phyloP scores from a whole-genome alignment of 1,139 yeast genomes.

The Geotrichum reessii region DNA sequence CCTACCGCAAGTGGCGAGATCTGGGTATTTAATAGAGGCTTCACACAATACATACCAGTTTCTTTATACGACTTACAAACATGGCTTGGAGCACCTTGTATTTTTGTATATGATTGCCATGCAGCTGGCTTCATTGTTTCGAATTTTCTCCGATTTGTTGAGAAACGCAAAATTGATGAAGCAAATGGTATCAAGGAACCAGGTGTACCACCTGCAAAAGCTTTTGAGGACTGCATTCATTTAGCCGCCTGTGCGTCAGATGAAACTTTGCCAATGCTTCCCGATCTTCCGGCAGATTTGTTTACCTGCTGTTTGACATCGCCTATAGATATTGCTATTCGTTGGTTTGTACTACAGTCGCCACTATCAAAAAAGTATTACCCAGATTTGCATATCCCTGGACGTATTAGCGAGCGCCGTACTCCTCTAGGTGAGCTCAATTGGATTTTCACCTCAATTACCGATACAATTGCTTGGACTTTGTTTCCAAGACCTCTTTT shows the following conservation, averaged over 20 bases:
- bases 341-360: constrained; percentile 85
- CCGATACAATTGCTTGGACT: constrained; percentile 98
- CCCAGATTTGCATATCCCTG: constrained; percentile 59
- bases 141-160: constrained; percentile 85
- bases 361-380: constrained; percentile 43
- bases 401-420: constrained; percentile 82
- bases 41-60: constrained; percentile 95
- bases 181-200: constrained; percentile 35
- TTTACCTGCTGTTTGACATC: constrained; percentile 93
- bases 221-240: constrained; percentile 84
- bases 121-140: constrained; percentile 92
- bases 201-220: constrained; percentile 47
- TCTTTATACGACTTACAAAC: constrained; percentile 88
- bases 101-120: constrained; percentile 90
- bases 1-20: constrained; percentile 98
- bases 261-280: constrained; percentile 87
- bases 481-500: constrained; percentile 81
- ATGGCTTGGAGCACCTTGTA: constrained; percentile 97
- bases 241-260: constrained; percentile 87
- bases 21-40: constrained; percentile 96
- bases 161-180: constrained; percentile 84
- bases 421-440: constrained; percentile 94
- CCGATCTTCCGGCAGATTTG: constrained; percentile 91
- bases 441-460: constrained; percentile 97
- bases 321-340: constrained; percentile 89